These are phyloP conservation scores for Cyclostephanos tholiformis DNA, from an alignment of 108 stramenopile genomes.

Conservation along the genomic window DNA sequence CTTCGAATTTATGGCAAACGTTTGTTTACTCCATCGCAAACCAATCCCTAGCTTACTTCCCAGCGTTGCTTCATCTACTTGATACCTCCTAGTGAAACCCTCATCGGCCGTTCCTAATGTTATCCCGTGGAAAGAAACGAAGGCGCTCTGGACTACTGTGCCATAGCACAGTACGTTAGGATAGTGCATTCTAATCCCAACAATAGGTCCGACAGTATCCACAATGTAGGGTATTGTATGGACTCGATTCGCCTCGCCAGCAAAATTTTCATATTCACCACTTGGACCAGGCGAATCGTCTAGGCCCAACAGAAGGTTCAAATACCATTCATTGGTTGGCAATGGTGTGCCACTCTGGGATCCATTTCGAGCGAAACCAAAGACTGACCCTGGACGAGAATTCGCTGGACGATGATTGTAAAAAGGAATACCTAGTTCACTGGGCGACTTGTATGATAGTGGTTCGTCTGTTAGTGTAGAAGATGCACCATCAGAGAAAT, in stretches of 20 bases:
- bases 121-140: constrained; percentile 64
- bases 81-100: constrained; percentile 34
- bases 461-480: constrained; percentile 31
- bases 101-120: constrained; percentile 60
- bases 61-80: constrained; percentile 35
- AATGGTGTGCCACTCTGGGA: constrained; percentile 37
- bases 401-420: constrained; percentile 32
- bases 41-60: constrained; percentile 68
- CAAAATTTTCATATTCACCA: constrained; percentile 47
- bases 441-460: constrained; percentile 28
- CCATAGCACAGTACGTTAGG: constrained; percentile 51
- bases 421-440: constrained; percentile 31
- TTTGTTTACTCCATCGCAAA: constrained; percentile 54
- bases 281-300: constrained; percentile 21
- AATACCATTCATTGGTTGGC: constrained; percentile 87
- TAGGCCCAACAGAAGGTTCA: constrained; percentile 65
- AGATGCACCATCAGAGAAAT: constrained; percentile 23
- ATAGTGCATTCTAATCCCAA: constrained; percentile 68
- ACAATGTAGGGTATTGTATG: constrained; percentile 80
- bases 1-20: not conserved
- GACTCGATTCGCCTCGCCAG: constrained; percentile 58
- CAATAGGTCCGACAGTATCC: constrained; percentile 71
- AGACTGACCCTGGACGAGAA: constrained; percentile 38
- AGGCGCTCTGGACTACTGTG: constrained; percentile 63
- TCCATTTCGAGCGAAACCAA: constrained; percentile 22